Conservation (phyloP, 2,329 filamentous ascomycete species). For the Amylocarpus encephaloides region DNA sequence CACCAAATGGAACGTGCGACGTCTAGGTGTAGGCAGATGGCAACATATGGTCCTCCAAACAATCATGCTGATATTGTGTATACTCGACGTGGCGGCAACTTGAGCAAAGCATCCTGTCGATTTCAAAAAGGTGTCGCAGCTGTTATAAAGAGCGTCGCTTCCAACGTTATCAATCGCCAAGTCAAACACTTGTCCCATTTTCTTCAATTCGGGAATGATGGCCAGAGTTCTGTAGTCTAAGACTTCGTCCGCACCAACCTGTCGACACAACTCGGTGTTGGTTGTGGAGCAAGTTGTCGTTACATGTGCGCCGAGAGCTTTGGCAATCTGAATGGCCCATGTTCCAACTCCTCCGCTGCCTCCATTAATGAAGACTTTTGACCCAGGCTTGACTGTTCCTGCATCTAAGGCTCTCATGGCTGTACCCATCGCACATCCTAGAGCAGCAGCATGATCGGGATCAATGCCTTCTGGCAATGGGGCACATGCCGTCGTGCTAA, state of each 20-base stretch:
- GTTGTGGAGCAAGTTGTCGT: slow-evolving; percentile 50
- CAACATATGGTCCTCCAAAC: background rate
- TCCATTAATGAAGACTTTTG: slow-evolving; percentile 58
- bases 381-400: slow-evolving; percentile 39
- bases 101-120: slow-evolving; percentile 2
- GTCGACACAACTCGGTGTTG: slow-evolving; percentile 51
- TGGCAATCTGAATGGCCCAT: slow-evolving; percentile 58
- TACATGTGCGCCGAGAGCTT: slow-evolving; percentile 52
- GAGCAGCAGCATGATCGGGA: slow-evolving; percentile 9
- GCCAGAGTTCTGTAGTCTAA: slow-evolving; percentile 18
- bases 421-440: slow-evolving; percentile 18
- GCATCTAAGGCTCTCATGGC: slow-evolving; percentile 14
- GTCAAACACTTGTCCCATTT: slow-evolving; percentile 2
- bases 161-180: background rate
- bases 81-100: background rate
- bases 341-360: slow-evolving; percentile 56
- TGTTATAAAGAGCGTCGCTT: slow-evolving; percentile 1
- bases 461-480: slow-evolving; percentile 16
- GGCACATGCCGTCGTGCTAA: background rate
- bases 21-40: no score
- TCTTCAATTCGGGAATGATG: background rate
- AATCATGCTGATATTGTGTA: background rate
- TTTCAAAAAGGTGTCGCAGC: background rate
- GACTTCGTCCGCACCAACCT: slow-evolving; percentile 45
- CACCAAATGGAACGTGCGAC: no score